A percentile compares a stretch with the other conserved stretches of the same genome.
These are phyloP conservation scores for Cryoendolithus antarcticus DNA, from an alignment of 2,329 filamentous ascomycete species.

Conservation along the genomic window DNA sequence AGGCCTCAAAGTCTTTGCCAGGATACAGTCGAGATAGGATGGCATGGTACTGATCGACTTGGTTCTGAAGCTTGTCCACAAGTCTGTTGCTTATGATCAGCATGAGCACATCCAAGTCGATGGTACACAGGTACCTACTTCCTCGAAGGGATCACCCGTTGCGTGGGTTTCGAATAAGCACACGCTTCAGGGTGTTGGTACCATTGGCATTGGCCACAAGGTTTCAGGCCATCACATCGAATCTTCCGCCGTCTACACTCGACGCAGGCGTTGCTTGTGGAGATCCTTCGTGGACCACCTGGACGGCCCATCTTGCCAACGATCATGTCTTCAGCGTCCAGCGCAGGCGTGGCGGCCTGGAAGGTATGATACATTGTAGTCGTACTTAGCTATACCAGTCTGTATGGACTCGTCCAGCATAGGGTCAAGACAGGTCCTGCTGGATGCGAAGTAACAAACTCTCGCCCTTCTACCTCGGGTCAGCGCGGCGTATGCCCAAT, in stretches of 20 bases:
- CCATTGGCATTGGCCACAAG: conserved; percentile 71
- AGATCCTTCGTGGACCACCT: conserved; percentile 31
- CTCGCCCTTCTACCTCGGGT: conserved; percentile 2
- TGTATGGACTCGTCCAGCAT: conserved; percentile 2
- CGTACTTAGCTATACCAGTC: conserved; percentile 4
- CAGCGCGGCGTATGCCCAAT: background rate
- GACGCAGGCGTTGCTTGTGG: conserved; percentile 52
- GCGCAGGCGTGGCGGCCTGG: conserved; percentile 22
- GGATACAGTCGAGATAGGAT: conserved; percentile 33
- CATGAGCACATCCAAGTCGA: background rate
- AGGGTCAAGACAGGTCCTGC: background rate
- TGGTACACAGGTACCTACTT: conserved; percentile 43
- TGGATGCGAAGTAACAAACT: conserved; percentile 1
- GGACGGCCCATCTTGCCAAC: conserved; percentile 24
- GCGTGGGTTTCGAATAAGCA: conserved; percentile 69
- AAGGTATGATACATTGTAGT: conserved; percentile 34
- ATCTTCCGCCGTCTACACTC: conserved; percentile 74
- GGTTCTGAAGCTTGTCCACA: conserved; percentile 40
- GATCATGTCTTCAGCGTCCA: conserved; percentile 22
- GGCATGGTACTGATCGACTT: conserved; percentile 35
- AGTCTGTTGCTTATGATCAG: conserved; percentile 37
- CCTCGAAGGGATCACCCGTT: conserved; percentile 63
- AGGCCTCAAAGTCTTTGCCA: conserved; percentile 27
- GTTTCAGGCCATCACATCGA: conserved; percentile 68
- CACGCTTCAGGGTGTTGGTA: conserved; percentile 69